A percentile compares a stretch with the other conserved stretches of the same genome.
phyloP scores from a whole-genome alignment of 139 green algal genomes.

The Volvox africanus region DNA sequence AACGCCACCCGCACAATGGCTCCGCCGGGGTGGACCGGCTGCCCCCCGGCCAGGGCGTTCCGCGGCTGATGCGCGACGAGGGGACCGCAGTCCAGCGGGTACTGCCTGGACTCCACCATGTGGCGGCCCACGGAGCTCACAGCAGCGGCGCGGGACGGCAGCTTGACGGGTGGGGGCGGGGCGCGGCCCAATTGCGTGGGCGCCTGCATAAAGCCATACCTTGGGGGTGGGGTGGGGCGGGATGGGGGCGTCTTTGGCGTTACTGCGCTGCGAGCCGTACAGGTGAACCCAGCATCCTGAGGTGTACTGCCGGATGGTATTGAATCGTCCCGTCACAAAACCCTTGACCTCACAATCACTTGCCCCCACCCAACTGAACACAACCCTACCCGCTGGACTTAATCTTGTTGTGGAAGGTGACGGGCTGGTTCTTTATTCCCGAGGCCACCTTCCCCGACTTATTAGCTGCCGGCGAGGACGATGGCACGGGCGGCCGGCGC shows the following conservation, averaged over 20 bases:
- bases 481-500: background rate
- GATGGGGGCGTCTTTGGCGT: no score
- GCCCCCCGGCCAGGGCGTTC: slow-evolving; percentile 31
- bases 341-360: no score
- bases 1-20: slow-evolving; percentile 48
- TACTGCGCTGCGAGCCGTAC: no score
- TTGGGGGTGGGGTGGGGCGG: background rate
- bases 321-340: no score
- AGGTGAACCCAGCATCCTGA: no score
- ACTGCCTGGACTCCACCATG: slow-evolving; percentile 36
- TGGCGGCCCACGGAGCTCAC: background rate
- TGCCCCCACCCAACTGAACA: no score
- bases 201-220: slow-evolving; percentile 64
- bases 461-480: background rate
- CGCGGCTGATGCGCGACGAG: slow-evolving; percentile 35
- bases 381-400: slow-evolving; percentile 56
- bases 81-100: slow-evolving; percentile 50
- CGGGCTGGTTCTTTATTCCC: slow-evolving; percentile 52
- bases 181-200: slow-evolving; percentile 39
- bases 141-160: background rate
- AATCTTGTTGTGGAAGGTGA: slow-evolving; percentile 70
- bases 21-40: slow-evolving; percentile 41
- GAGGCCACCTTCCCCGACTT: background rate
- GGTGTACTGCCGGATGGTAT: no score
- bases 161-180: slow-evolving; percentile 50